phyloP scores from a whole-genome alignment of 2,329 filamentous ascomycete genomes.

The Didymella segeticola region DNA sequence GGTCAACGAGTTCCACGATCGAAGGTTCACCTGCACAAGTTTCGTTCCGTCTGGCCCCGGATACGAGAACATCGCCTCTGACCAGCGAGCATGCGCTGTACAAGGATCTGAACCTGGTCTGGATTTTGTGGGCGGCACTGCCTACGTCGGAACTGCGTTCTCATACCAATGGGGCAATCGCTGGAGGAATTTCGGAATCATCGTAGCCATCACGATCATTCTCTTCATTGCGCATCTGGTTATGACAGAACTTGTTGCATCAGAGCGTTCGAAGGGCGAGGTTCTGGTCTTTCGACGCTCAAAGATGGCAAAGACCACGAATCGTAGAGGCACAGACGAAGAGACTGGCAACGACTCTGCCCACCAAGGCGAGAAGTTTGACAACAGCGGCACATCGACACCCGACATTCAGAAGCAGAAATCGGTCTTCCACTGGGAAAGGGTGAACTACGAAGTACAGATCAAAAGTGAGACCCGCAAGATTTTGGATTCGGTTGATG shows the following conservation, averaged over 20 bases:
- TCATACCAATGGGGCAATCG: slow-evolving; percentile 51
- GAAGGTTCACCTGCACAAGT: slow-evolving; percentile 61
- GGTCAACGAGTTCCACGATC: slow-evolving; percentile 79
- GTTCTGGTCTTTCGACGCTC: slow-evolving; percentile 57
- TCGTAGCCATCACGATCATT: slow-evolving; percentile 66
- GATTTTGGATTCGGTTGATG: slow-evolving; percentile 61
- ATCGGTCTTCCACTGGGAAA: slow-evolving; percentile 84
- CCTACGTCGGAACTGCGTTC: slow-evolving; percentile 46
- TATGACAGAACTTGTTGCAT: slow-evolving; percentile 68
- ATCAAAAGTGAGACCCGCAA: slow-evolving; percentile 69
- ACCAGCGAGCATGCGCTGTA: slow-evolving; percentile 48
- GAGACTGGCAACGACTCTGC: slow-evolving; percentile 42
- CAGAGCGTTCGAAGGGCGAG: slow-evolving; percentile 65
- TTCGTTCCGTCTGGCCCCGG: slow-evolving; percentile 53
- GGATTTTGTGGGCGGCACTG: slow-evolving; percentile 48
- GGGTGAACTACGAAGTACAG: slow-evolving; percentile 80
- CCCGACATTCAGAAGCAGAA: slow-evolving; percentile 66
- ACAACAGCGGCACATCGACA: slow-evolving; percentile 51
- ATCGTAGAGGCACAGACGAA: slow-evolving; percentile 38
- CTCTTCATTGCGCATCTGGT: slow-evolving; percentile 68
- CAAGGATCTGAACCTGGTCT: slow-evolving; percentile 52
- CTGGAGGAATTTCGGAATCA: slow-evolving; percentile 64
- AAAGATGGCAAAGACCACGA: slow-evolving; percentile 53
- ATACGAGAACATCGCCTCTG: slow-evolving; percentile 27
- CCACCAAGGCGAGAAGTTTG: slow-evolving; percentile 40